Evolutionary conservation across 768 basidiomycete species (phyloP).

Genomic region (Lyophyllum semitale): DNA sequence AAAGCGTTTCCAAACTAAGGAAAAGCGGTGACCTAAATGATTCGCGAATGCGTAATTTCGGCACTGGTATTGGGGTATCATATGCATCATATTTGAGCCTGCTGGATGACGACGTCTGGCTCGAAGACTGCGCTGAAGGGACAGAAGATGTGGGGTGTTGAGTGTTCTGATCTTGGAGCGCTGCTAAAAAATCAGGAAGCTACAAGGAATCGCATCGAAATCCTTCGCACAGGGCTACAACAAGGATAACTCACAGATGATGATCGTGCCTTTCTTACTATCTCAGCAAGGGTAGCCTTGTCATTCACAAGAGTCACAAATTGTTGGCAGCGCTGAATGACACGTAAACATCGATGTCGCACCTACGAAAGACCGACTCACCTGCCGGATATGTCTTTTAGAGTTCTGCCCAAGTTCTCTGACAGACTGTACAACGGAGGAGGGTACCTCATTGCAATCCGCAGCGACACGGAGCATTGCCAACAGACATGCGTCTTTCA

Average conservation of each 20-base stretch:
- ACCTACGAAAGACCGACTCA: slow-evolving; percentile 27
- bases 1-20: slow-evolving; percentile 26
- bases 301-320: slow-evolving; percentile 55
- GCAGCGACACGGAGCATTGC: slow-evolving; percentile 70
- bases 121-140: slow-evolving; percentile 19
- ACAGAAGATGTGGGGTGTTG: slow-evolving; percentile 11
- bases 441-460: slow-evolving; percentile 56
- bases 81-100: slow-evolving; percentile 74
- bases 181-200: slow-evolving; percentile 72
- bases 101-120: slow-evolving; percentile 31
- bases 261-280: slow-evolving; percentile 50
- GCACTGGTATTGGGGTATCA: slow-evolving; percentile 55
- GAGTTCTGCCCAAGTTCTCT: slow-evolving; percentile 42
- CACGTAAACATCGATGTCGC: slow-evolving; percentile 8
- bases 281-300: slow-evolving; percentile 43
- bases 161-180: slow-evolving; percentile 31
- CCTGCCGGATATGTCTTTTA: slow-evolving; percentile 59
- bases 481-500: slow-evolving; percentile 74
- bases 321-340: slow-evolving; percentile 66
- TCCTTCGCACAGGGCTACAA: not conserved
- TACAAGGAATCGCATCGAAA: slow-evolving; percentile 25
- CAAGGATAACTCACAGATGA: slow-evolving; percentile 49
- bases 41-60: slow-evolving; percentile 41
- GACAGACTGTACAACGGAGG: slow-evolving; percentile 44
- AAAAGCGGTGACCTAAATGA: slow-evolving; percentile 26